Evolutionary conservation across 1,139 yeast species (phyloP).

Genomic region (Scheffersomyces parashehatae): DNA sequence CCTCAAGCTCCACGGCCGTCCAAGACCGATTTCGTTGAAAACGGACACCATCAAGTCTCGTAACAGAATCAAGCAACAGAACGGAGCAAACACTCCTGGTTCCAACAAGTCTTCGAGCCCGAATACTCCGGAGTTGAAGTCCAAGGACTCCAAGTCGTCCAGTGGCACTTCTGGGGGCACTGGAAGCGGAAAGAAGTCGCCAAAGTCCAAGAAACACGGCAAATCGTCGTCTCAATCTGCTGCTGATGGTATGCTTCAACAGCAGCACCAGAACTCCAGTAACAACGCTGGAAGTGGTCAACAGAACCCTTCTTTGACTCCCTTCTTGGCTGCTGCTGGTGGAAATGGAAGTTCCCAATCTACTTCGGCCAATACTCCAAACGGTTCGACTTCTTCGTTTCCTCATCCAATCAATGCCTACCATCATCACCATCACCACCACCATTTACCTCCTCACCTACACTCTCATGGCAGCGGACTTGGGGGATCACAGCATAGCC

Average conservation of each 20-base stretch:
- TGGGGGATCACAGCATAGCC: slow-evolving; percentile 21
- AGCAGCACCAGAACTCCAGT: slow-evolving; percentile 10
- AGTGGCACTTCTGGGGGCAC: slow-evolving; percentile 4
- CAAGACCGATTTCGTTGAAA: slow-evolving; percentile 87
- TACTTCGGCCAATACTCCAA: slow-evolving; percentile 2
- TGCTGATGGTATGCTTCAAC: slow-evolving; percentile 12
- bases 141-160: slow-evolving; percentile 28
- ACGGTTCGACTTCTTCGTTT: slow-evolving; percentile 10
- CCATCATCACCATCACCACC: slow-evolving; percentile 22
- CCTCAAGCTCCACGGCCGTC: slow-evolving; percentile 85
- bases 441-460: slow-evolving; percentile 24
- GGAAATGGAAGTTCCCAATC: slow-evolving; percentile 3
- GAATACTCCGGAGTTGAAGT: slow-evolving; percentile 48
- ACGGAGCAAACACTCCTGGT: slow-evolving; percentile 7
- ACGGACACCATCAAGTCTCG: slow-evolving; percentile 91
- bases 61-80: slow-evolving; percentile 66
- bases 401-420: slow-evolving; percentile 13
- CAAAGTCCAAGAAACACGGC: slow-evolving; percentile 25
- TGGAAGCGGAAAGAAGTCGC: slow-evolving; percentile 28
- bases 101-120: slow-evolving; percentile 32
- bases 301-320: slow-evolving; percentile 23
- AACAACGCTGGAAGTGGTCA: not conserved
- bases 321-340: slow-evolving; percentile 29
- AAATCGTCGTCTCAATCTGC: not conserved
- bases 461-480: slow-evolving; percentile 7